Percentiles rank a stretch among this genome's conserved stretches.
These are phyloP conservation scores for Picea glauca DNA, from an alignment of 75 land plant species.

Conservation along the genomic window DNA sequence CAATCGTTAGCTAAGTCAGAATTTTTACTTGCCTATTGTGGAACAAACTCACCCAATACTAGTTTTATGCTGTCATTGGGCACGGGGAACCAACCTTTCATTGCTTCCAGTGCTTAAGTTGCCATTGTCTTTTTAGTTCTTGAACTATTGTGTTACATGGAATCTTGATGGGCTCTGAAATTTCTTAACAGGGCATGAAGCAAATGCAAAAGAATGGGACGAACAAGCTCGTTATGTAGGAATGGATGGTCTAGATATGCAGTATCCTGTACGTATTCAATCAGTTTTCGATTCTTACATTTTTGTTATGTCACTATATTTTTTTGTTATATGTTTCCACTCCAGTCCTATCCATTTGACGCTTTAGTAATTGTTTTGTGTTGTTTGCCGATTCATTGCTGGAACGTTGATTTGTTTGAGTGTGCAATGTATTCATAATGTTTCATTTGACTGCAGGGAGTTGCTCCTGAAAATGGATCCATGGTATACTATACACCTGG, in stretches of 20 bases:
- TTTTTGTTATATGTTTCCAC: not conserved
- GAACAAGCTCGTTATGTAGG: slow-evolving; percentile 36
- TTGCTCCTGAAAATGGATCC: slow-evolving; percentile 45
- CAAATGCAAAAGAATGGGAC: slow-evolving; percentile 50
- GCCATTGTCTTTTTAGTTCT: not conserved
- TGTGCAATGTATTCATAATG: not conserved
- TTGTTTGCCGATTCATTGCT: not conserved
- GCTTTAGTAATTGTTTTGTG: not conserved
- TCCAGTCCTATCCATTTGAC: not conserved
- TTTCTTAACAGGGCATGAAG: slow-evolving; percentile 37
- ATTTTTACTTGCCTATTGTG: not conserved
- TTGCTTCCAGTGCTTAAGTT: too few species aligned
- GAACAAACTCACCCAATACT: not conserved
- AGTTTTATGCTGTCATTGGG: too few species aligned
- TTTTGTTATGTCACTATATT: not conserved
- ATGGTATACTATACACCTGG: slow-evolving; percentile 59
- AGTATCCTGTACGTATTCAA: slow-evolving; percentile 32
- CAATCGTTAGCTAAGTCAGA: not conserved
- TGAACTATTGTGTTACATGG: not conserved
- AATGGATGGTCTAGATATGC: slow-evolving; percentile 55
- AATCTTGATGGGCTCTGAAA: not conserved
- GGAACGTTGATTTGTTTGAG: not conserved
- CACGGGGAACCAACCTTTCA: too few species aligned
- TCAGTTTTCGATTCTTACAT: not conserved
- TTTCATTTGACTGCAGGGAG: slow-evolving; percentile 30